A percentile compares a stretch with the other conserved stretches of the same genome.
phyloP scores from a whole-genome alignment of 1,284 basidiomycete species.

The Malassezia nana region DNA sequence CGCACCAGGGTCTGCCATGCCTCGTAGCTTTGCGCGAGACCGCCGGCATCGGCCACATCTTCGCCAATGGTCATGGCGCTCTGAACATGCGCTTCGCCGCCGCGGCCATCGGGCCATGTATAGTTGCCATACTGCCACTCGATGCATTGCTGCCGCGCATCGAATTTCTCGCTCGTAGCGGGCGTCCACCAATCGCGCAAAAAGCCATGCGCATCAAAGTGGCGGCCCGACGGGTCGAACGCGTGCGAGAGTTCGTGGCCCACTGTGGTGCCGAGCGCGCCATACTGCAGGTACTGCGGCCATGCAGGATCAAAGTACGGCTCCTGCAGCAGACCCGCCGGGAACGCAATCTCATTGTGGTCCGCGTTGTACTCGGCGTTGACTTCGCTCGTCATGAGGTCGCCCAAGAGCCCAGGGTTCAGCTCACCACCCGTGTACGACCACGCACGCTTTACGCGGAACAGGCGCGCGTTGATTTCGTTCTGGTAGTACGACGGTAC shows the following conservation, averaged over 20 bases:
- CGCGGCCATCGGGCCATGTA: slow-evolving; percentile 71
- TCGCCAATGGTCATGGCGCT: slow-evolving; percentile 59
- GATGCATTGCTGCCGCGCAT: slow-evolving; percentile 73
- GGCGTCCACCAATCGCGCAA: slow-evolving; percentile 66
- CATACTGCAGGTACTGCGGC: slow-evolving; percentile 80
- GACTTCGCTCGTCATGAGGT: slow-evolving; percentile 65
- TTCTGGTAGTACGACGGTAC: slow-evolving; percentile 73
- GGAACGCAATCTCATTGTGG: slow-evolving; percentile 73
- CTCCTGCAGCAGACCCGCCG: slow-evolving; percentile 83
- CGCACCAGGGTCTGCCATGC: slow-evolving; percentile 47
- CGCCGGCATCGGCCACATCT: slow-evolving; percentile 58
- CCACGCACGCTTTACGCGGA: slow-evolving; percentile 57
- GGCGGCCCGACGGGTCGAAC: slow-evolving; percentile 79
- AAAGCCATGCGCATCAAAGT: slow-evolving; percentile 54
- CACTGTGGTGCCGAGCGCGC: slow-evolving; percentile 49
- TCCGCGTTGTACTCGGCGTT: slow-evolving; percentile 45
- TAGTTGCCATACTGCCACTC: slow-evolving; percentile 76
- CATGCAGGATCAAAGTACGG: slow-evolving; percentile 81
- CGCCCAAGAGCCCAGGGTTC: slow-evolving; percentile 65
- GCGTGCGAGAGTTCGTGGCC: slow-evolving; percentile 59
- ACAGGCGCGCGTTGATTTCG: slow-evolving; percentile 56
- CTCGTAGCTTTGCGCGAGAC: slow-evolving; percentile 46
- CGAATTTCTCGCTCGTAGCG: slow-evolving; percentile 70
- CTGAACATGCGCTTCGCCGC: slow-evolving; percentile 70
- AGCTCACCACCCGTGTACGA: slow-evolving; percentile 62